A percentile compares a stretch with the other conserved stretches of the same genome.
phyloP scores from a whole-genome alignment of 768 basidiomycete species.

The Rossbeevera mucosa region DNA sequence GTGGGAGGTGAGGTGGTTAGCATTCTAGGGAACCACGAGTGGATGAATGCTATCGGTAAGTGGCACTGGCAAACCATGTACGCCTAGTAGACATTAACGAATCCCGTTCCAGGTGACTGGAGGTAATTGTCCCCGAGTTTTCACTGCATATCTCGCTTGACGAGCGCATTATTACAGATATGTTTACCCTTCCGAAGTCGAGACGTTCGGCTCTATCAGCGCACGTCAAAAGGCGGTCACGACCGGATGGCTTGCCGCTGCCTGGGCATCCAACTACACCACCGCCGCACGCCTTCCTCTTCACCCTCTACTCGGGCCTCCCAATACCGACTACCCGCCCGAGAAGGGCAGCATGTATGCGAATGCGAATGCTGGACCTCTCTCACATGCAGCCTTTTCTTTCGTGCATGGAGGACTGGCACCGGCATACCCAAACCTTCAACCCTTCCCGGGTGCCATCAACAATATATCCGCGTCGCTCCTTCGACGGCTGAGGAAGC shows the following conservation, averaged over 20 bases:
- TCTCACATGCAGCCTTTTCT: constrained; percentile 78
- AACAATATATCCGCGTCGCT: constrained; percentile 72
- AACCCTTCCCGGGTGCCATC: constrained; percentile 80
- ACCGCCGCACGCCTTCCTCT: constrained; percentile 77
- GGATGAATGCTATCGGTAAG: constrained; percentile 85
- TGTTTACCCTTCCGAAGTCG: constrained; percentile 75
- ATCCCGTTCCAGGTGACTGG: constrained; percentile 66
- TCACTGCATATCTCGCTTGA: constrained; percentile 3
- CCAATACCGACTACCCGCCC: constrained; percentile 58
- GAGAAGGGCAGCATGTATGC: constrained; percentile 25
- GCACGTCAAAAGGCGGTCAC: constrained; percentile 71
- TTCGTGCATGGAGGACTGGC: constrained; percentile 93
- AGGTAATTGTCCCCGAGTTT: constrained; percentile 41
- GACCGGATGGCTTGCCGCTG: constrained; percentile 69
- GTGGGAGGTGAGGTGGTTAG: constrained; percentile 71
- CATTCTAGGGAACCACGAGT: constrained; percentile 92
- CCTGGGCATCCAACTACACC: constrained; percentile 86
- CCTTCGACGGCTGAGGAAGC: constrained; percentile 63
- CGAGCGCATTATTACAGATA: constrained; percentile 48
- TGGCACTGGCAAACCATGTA: background rate
- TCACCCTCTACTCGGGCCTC: constrained; percentile 62
- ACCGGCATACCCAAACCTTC: constrained; percentile 65
- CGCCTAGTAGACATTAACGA: constrained; percentile 5
- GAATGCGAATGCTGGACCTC: constrained; percentile 38
- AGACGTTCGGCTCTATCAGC: constrained; percentile 71